Percentiles rank a stretch among this genome's conserved stretches.
These are phyloP conservation scores for Nitzschia sp. DNA, from an alignment of 108 stramenopile genomes.

Conservation along the genomic window DNA sequence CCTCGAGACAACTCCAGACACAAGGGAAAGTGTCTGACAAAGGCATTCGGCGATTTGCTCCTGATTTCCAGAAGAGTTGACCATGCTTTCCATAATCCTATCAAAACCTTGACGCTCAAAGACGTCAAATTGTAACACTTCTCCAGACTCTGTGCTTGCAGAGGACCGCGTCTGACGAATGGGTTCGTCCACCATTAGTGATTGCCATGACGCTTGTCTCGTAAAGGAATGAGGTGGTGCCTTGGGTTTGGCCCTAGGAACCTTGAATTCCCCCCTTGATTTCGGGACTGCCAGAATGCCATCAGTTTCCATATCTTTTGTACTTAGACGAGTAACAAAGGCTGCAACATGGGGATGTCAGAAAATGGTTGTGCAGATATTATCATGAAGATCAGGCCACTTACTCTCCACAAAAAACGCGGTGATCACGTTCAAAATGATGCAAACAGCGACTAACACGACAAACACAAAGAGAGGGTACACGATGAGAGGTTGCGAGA, in stretches of 20 bases:
- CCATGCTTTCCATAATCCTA: conserved; percentile 42
- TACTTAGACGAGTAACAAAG: conserved; percentile 40
- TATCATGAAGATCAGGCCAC: not conserved
- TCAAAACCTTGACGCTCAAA: conserved; percentile 49
- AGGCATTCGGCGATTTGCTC: conserved; percentile 26
- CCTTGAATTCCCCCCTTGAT: conserved; percentile 7
- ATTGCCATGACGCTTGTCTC: conserved; percentile 4
- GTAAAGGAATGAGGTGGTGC: not conserved
- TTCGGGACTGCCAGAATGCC: conserved; percentile 7
- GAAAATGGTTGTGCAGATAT: not conserved
- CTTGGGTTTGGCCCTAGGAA: not conserved
- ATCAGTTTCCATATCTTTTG: conserved; percentile 24
- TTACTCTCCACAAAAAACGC: conserved; percentile 61
- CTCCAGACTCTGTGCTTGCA: conserved; percentile 20
- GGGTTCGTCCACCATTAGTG: conserved; percentile 5
- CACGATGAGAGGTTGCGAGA: conserved; percentile 32
- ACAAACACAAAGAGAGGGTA: conserved; percentile 48
- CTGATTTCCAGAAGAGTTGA: conserved; percentile 26
- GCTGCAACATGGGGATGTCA: conserved; percentile 5
- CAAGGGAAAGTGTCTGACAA: conserved; percentile 30
- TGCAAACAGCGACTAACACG: conserved; percentile 41
- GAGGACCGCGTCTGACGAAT: not conserved
- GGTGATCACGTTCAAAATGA: conserved; percentile 51
- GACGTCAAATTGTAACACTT: conserved; percentile 39
- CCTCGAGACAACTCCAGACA: conserved; percentile 9